Evolutionary conservation across 345 rosid species (phyloP).

Genomic region (Brassica cretica): DNA sequence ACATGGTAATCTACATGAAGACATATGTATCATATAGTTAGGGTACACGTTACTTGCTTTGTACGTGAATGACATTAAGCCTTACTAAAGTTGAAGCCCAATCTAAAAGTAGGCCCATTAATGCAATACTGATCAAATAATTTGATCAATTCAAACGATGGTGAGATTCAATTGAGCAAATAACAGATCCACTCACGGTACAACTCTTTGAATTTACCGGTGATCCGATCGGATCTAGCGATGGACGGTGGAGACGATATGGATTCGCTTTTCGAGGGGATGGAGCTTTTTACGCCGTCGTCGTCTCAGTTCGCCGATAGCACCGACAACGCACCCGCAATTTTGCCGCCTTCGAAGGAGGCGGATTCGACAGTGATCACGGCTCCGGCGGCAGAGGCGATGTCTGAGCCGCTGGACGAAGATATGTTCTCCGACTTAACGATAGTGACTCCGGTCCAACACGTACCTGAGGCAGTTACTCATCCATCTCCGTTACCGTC

Average conservation of each 20-base stretch:
- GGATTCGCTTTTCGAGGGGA: constrained; percentile 90
- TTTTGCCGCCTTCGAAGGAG: constrained; percentile 18
- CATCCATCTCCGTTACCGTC: constrained; percentile 20
- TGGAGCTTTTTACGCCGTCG: constrained; percentile 61
- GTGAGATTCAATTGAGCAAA: neutral
- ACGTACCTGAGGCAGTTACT: constrained; percentile 24
- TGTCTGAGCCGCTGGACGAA: constrained; percentile 67
- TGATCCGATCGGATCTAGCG: constrained; percentile 19
- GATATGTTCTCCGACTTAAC: constrained; percentile 80
- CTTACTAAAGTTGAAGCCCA: neutral
- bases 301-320: constrained; percentile 44
- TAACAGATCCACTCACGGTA: constrained; percentile 5
- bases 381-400: constrained; percentile 23
- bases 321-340: constrained; percentile 17
- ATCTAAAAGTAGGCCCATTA: neutral
- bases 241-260: constrained; percentile 45
- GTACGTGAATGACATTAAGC: neutral
- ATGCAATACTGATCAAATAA: neutral
- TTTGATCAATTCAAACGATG: neutral
- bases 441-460: constrained; percentile 45
- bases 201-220: constrained; percentile 17
- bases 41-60: no score
- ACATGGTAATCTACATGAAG: no score
- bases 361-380: constrained; percentile 21
- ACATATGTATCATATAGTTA: no score